Base-by-base conservation (phyloP, 768 basidiomycete species). In the Mrakia blollopis region DNA sequence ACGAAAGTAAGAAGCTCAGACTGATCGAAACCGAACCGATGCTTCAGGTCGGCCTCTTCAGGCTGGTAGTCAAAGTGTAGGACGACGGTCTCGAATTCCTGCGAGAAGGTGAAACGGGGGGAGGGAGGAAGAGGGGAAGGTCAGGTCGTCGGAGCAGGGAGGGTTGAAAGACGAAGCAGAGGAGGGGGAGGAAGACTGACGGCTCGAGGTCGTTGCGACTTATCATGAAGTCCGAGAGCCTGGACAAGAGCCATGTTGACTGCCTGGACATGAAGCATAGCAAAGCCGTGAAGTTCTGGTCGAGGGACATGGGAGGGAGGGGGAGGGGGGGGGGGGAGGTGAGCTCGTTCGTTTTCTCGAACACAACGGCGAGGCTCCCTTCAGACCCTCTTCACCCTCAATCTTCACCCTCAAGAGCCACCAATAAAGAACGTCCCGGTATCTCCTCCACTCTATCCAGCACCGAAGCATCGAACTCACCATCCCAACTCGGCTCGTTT, bases 21-120 rank as follows among this genome's bases (percentile, higher is more conserved):
- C 65, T 68, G 65, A 23, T 68, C 65, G 39, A 68, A 68, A 10
- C 65, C 13, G 65, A 68, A 68, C 7, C 65, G 65, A 25, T 68
- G 35, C 65, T 68, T 68, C 10, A 68, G 37, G 18, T 68, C 65
- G 18, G 35, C 39, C 16, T 68, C 65, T 23, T 39, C 25, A 11
- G 65, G 65, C 2, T 39, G 39, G 65, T 68, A 68, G 23, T 68
- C 65, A 23, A 68, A 68, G 65, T 68, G 65, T 2, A 68, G 65
- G 39, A 68, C 35, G 39, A 68, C 65, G 10, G 65, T 68, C 65
- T 68, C 65, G 13, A 39, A 39, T 23, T 68, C 65, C 65, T 65
- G 63, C 13, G 63, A 37, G 32, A n/a, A n/a, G 10, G 63, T 32
- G 63, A 65, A 9, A 21, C 10, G 8, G 8, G 16, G 32, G 16